Conservation (phyloP, 139 green algal species). For the Deuterostichococcus epilithicus region DNA sequence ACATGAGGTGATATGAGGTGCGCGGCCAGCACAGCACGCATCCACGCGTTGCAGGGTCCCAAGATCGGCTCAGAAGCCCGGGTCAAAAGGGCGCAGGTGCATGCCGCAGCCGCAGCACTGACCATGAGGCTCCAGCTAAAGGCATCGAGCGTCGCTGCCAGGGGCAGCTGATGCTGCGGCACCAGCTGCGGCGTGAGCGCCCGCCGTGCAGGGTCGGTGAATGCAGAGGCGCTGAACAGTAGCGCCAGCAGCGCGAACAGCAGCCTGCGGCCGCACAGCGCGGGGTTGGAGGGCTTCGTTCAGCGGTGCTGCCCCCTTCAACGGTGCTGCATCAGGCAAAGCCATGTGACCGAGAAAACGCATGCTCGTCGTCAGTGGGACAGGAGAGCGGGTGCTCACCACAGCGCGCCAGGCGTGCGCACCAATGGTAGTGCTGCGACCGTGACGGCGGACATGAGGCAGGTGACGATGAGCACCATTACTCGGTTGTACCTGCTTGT, state of each 20-base stretch:
- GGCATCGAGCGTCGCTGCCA: slow-evolving; percentile 47
- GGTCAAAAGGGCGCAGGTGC: no score
- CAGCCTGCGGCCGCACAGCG: slow-evolving; percentile 9
- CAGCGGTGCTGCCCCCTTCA: no score
- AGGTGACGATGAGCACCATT: slow-evolving; percentile 17
- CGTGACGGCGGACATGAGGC: slow-evolving; percentile 2
- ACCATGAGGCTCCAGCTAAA: slow-evolving; percentile 40
- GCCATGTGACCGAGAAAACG: no score
- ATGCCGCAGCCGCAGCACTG: background rate
- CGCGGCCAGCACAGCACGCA: background rate
- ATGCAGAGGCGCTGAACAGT: slow-evolving; percentile 27
- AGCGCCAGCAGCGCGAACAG: slow-evolving; percentile 35
- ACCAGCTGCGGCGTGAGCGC: slow-evolving; percentile 40
- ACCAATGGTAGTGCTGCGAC: slow-evolving; percentile 17
- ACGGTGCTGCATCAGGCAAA: no score
- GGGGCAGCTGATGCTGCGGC: slow-evolving; percentile 22
- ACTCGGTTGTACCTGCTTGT: slow-evolving; percentile 36
- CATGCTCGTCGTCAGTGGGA: no score
- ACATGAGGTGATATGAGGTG: no score
- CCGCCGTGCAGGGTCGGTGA: slow-evolving; percentile 41
- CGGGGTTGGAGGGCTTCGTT: no score
- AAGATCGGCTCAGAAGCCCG: no score
- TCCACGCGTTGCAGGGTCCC: no score
- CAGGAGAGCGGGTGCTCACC: slow-evolving; percentile 12
- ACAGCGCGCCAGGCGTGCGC: background rate